These are phyloP conservation scores for Mortierella sp. DNA, from an alignment of 371 early-diverging fungal genomes.

Conservation along the genomic window DNA sequence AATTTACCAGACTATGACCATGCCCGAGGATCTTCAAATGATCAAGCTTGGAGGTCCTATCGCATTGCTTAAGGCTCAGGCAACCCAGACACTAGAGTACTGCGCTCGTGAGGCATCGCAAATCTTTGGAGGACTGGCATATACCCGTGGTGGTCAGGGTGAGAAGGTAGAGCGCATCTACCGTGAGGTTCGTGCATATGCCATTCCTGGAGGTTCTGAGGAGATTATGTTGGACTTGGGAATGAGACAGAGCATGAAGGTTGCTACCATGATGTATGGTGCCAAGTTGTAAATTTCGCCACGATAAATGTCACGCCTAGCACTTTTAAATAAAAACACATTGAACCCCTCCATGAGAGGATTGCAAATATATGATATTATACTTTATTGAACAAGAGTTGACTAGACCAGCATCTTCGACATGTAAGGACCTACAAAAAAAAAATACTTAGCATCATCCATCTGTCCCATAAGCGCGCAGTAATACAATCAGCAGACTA, in stretches of 20 bases:
- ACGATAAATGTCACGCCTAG: neutral
- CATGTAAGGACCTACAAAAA: slow-evolving; percentile 88
- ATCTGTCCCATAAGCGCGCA: neutral
- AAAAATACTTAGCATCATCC: neutral
- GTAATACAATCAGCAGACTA: slow-evolving; percentile 8
- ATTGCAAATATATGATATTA: neutral
- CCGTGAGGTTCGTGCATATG: slow-evolving; percentile 89
- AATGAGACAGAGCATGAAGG: slow-evolving; percentile 82
- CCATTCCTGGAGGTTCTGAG: slow-evolving; percentile 94
- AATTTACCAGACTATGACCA: slow-evolving; percentile 74
- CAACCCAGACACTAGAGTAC: slow-evolving; percentile 88
- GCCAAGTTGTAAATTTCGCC: slow-evolving; percentile 32
- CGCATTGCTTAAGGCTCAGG: slow-evolving; percentile 89
- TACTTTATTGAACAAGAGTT: neutral
- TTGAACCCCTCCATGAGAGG: neutral
- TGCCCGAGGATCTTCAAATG: slow-evolving; percentile 78
- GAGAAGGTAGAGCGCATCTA: slow-evolving; percentile 90
- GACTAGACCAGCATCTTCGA: slow-evolving; percentile 81
- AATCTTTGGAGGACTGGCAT: slow-evolving; percentile 92
- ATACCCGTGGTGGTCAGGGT: slow-evolving; percentile 86
- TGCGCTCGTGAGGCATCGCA: slow-evolving; percentile 93
- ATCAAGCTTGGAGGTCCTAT: slow-evolving; percentile 88
- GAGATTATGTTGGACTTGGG: slow-evolving; percentile 87
- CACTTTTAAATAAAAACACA: neutral
- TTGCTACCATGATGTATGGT: slow-evolving; percentile 43